Evolutionary conservation across 1,284 basidiomycete genomes (phyloP), one percentile per base, ranked within the genome.

Genomic region (Cutaneotrichosporon arboriforme): DNA sequence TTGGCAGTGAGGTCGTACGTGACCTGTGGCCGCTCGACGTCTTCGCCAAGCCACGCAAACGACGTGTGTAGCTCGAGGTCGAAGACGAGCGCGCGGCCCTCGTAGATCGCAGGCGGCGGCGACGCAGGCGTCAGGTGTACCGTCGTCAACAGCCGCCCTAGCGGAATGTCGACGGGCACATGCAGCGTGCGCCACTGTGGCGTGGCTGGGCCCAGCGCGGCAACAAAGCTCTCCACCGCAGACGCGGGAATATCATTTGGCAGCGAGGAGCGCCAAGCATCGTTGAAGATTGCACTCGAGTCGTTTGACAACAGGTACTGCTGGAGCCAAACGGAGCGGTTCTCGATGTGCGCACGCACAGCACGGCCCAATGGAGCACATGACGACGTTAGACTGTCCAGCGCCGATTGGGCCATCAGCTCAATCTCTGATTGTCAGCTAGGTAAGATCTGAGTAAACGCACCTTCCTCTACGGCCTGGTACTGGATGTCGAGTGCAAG

Each of bases 111-210:
- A 13, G 8, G 49, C n/a, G 3, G 55, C 36, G 39, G 17, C 5
- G 37, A 17, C 0, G 54, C 35, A n/a, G 57, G 53, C n/a, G 58
- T 57, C 17, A 66, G 58, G 8, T 51, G 58, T 9, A 67, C 61
- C 0, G 53, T 54, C 8, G 66, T 66, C n/a, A 70, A 54, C 8
- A 69, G 59, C 9, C 70, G 56, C 23, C 63, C 58, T 12, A 66
- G 62, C 14, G 72, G 70, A 0, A 74, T 64, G n/a, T 74, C 72
- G n/a, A 74, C 72, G 1, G 72, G 72, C n/a, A 74, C 72, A 44
- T 68, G 65, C 14, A 74, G 58, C 1, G 59, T 71, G 21, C 70
- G 61, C 72, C 70, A 72, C 12, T 20, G 39, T 10, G 51, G 35
- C 3, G n/a, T 34, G 2, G 40, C 35, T 1, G 50, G 40, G 22